phyloP scores from a whole-genome alignment of 2,329 filamentous ascomycete genomes.

The Microdochium trichocladiopsis region DNA sequence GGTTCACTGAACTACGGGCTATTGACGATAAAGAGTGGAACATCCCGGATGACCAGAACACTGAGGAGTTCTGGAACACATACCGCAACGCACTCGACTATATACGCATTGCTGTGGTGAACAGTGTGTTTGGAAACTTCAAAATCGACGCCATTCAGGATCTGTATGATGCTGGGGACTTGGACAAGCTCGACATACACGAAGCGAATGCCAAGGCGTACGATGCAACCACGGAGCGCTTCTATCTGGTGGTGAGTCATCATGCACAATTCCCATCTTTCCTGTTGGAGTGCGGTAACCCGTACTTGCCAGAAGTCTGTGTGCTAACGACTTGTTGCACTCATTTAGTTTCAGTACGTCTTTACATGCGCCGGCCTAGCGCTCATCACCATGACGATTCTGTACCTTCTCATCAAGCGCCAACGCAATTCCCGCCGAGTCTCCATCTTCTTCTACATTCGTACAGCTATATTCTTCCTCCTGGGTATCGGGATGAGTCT shows the following conservation, averaged over 20 bases:
- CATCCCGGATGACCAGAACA: background rate
- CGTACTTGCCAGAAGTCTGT: too few species aligned
- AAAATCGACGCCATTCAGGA: slow-evolving; percentile 3
- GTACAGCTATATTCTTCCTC: slow-evolving; percentile 10
- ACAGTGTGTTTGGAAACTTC: slow-evolving; percentile 6
- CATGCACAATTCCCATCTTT: slow-evolving; percentile 3
- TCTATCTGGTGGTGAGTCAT: slow-evolving; percentile 4
- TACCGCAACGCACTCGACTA: slow-evolving; percentile 1
- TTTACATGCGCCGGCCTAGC: slow-evolving; percentile 11
- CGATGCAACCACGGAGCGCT: slow-evolving; percentile 1
- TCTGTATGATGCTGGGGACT: background rate
- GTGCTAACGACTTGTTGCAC: too few species aligned
- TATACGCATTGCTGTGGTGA: slow-evolving; percentile 4
- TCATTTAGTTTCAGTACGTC: slow-evolving; percentile 11
- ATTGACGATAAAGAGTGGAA: background rate
- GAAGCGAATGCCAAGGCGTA: background rate
- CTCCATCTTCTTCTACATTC: slow-evolving; percentile 15
- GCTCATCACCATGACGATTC: slow-evolving; percentile 14
- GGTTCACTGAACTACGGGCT: background rate
- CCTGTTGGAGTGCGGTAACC: too few species aligned
- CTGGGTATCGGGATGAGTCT: slow-evolving; percentile 13
- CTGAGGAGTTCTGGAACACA: background rate
- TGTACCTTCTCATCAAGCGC: slow-evolving; percentile 9
- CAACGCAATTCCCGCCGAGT: slow-evolving; percentile 2
- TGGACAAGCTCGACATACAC: background rate